Conservation (phyloP, 176 grass and related monocot genomes). For the Stipa capillata region DNA sequence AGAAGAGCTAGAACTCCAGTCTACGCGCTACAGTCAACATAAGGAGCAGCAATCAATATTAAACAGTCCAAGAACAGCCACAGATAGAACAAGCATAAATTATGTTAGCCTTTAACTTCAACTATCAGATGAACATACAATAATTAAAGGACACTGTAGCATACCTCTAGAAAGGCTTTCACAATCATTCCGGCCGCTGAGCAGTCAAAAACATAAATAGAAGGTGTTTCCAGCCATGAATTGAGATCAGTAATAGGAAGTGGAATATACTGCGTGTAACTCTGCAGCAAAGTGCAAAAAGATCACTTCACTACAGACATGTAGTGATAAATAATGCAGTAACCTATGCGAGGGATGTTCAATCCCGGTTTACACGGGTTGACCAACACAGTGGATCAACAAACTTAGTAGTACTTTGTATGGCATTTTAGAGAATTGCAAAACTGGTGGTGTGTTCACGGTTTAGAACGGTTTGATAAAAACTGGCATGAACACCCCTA, state of each 20-base stretch:
- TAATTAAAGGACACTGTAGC: not conserved
- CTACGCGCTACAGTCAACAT: conserved; percentile 49
- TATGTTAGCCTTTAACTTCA: not conserved
- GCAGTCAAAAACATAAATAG: conserved; percentile 98
- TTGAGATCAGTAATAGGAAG: conserved; percentile 90
- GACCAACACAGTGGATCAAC: not conserved
- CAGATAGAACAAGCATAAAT: not conserved
- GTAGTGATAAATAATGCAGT: not conserved
- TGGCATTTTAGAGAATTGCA: not conserved
- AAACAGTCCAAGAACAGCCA: not conserved
- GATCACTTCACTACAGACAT: not conserved
- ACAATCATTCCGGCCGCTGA: conserved; percentile 85
- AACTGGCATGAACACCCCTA: not conserved
- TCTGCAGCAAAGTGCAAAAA: conserved; percentile 39
- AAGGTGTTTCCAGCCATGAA: conserved; percentile 94
- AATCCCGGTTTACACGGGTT: not conserved
- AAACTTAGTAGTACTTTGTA: not conserved
- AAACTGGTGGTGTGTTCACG: not conserved
- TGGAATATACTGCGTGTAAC: conserved; percentile 97
- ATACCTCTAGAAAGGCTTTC: conserved; percentile 88
- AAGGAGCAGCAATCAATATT: not conserved
- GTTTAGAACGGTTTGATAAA: not conserved
- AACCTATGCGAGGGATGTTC: not conserved
- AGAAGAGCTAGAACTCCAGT: conserved; percentile 54
- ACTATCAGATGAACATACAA: not conserved